Evolutionary conservation across 495 filamentous ascomycete genomes (phyloP).

Genomic region (Penicillium cataractarum): DNA sequence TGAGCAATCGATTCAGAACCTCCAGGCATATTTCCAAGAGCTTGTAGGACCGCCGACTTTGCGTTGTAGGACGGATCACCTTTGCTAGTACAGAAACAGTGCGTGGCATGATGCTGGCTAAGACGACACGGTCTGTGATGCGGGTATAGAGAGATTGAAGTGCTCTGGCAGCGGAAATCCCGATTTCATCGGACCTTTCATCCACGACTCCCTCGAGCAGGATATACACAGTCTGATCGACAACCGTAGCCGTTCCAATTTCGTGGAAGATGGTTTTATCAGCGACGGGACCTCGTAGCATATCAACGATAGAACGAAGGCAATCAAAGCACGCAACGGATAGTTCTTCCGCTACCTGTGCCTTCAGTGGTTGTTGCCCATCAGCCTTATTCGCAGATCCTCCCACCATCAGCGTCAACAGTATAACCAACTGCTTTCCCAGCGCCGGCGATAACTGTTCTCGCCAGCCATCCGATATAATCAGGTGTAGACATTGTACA

Average conservation of each 20-base stretch:
- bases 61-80: conserved; percentile 68
- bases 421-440: conserved; percentile 80
- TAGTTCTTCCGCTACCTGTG: conserved; percentile 67
- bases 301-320: conserved; percentile 54
- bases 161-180: conserved; percentile 66
- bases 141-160: conserved; percentile 63
- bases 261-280: conserved; percentile 61
- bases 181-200: conserved; percentile 62
- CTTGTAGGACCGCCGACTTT: conserved; percentile 63
- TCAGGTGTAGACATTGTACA: conserved; percentile 69
- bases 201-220: conserved; percentile 71
- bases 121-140: conserved; percentile 68
- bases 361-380: conserved; percentile 34
- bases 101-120: conserved; percentile 85
- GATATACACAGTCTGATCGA: conserved; percentile 82
- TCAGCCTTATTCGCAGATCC: conserved; percentile 60
- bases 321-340: conserved; percentile 63
- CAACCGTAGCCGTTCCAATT: conserved; percentile 60
- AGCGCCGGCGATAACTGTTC: conserved; percentile 65
- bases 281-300: conserved; percentile 46
- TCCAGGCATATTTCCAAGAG: conserved; percentile 65
- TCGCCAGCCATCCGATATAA: conserved; percentile 81
- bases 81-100: conserved; percentile 82
- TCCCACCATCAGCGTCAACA: conserved; percentile 79
- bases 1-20: conserved; percentile 61